Evolutionary conservation across 176 grass and related monocot genomes (phyloP).

Genomic region (Avena insularis): DNA sequence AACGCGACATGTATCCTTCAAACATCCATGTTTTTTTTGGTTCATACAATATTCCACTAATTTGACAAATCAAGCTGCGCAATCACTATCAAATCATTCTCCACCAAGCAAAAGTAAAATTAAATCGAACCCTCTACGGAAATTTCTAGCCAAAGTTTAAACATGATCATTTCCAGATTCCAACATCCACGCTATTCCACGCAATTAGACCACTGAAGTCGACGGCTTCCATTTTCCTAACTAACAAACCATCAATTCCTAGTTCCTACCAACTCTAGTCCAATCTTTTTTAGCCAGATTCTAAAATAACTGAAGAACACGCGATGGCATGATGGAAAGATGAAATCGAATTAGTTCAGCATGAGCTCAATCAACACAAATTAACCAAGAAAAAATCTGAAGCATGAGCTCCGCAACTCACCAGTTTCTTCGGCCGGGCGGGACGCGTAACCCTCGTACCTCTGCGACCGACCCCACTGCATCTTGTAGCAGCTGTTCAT

Average conservation of each 20-base stretch:
- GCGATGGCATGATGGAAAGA: background rate
- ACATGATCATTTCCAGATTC: background rate
- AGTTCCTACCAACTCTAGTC: slow-evolving; percentile 21
- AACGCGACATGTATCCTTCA: slow-evolving; percentile 32
- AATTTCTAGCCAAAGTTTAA: slow-evolving; percentile 5
- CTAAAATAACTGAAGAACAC: background rate
- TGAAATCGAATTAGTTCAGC: slow-evolving; percentile 5
- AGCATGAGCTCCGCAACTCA: slow-evolving; percentile 41
- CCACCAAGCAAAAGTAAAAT: background rate
- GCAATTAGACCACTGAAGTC: slow-evolving; percentile 28
- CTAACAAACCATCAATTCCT: background rate
- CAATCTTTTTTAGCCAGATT: background rate
- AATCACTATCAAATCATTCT: slow-evolving; percentile 41
- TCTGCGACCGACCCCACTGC: slow-evolving; percentile 84
- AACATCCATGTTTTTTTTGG: slow-evolving; percentile 38
- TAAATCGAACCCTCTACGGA: too few relatives aligned
- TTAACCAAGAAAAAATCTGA: background rate
- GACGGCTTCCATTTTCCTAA: slow-evolving; percentile 14
- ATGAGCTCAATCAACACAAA: background rate
- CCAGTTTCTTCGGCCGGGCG: slow-evolving; percentile 75
- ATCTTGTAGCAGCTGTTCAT: slow-evolving; percentile 98
- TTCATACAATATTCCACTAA: background rate
- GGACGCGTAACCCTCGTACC: slow-evolving; percentile 82
- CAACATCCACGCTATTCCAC: slow-evolving; percentile 10
- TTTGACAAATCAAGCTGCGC: slow-evolving; percentile 26